phyloP scores from a whole-genome alignment of 345 rosid genomes.

The Arabidopsis suecica region DNA sequence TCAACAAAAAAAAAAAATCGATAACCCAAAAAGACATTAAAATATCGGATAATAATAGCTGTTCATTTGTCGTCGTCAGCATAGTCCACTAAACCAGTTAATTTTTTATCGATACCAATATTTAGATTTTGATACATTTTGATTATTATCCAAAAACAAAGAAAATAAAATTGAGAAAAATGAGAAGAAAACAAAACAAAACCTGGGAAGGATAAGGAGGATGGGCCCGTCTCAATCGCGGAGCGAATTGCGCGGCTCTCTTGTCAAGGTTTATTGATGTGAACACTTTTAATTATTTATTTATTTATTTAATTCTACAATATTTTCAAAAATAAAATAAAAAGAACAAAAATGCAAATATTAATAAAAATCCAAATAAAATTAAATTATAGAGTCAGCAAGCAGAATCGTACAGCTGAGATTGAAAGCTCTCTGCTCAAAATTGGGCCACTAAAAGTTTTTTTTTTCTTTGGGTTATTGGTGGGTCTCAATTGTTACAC shows the following conservation, averaged over 20 bases:
- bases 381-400: conserved; percentile 17
- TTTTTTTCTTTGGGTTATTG: not conserved
- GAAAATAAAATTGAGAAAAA: not conserved
- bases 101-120: not conserved
- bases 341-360: not conserved
- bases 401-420: conserved; percentile 43
- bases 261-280: conserved; percentile 43
- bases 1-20: not conserved
- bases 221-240: conserved; percentile 44
- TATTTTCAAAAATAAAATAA: too few species aligned
- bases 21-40: not conserved
- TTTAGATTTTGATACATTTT: not conserved
- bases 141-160: not conserved
- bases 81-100: not conserved
- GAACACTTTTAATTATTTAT: conserved; percentile 16
- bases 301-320: too few species aligned
- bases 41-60: conserved; percentile 7
- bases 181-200: conserved; percentile 31
- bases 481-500: conserved; percentile 33
- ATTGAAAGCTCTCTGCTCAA: conserved; percentile 39
- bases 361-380: not conserved
- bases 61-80: conserved; percentile 15
- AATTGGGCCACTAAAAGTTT: conserved; percentile 28
- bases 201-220: conserved; percentile 45
- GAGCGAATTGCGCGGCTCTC: conserved; percentile 47